Conservation (phyloP, 2,329 filamentous ascomycete species). For the Calonectria montana region DNA sequence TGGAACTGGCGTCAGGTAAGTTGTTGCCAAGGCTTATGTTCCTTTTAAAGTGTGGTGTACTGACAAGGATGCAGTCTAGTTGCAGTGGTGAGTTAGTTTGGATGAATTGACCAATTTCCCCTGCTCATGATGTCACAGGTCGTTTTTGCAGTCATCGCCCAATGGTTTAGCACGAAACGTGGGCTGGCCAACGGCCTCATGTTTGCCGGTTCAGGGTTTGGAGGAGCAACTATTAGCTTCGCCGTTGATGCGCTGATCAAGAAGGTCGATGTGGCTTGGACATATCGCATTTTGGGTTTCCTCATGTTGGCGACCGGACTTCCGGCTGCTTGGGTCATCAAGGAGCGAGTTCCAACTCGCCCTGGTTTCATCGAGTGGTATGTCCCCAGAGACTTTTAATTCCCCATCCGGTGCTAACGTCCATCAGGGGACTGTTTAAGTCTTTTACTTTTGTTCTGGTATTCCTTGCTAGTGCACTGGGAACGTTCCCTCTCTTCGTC, state of each 20-base stretch:
- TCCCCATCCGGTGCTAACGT: conserved; percentile 3
- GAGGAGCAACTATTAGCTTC: conserved; percentile 64
- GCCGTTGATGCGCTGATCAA: conserved; percentile 59
- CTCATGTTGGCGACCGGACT: conserved; percentile 63
- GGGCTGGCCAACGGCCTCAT: conserved; percentile 66
- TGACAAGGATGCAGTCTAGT: conserved; percentile 40
- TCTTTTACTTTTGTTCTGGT: conserved; percentile 61
- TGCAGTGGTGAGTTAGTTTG: conserved; percentile 50
- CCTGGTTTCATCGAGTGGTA: conserved; percentile 60
- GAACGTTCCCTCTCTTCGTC: conserved; percentile 68
- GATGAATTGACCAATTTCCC: not conserved
- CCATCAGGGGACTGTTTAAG: conserved; percentile 60
- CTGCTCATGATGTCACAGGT: conserved; percentile 40
- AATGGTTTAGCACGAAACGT: conserved; percentile 64
- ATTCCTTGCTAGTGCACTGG: conserved; percentile 66
- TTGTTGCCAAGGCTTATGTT: not conserved
- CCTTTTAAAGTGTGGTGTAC: not conserved
- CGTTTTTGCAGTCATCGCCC: conserved; percentile 59
- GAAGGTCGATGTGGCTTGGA: conserved; percentile 58
- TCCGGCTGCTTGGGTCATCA: conserved; percentile 64
- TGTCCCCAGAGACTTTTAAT: not conserved
- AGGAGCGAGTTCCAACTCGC: conserved; percentile 49
- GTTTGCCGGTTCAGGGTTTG: conserved; percentile 64
- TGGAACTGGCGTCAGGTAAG: conserved; percentile 47
- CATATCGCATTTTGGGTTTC: conserved; percentile 64